Evolutionary conservation across 495 filamentous ascomycete species (phyloP).

Genomic region (Corynascus novoguineensis): DNA sequence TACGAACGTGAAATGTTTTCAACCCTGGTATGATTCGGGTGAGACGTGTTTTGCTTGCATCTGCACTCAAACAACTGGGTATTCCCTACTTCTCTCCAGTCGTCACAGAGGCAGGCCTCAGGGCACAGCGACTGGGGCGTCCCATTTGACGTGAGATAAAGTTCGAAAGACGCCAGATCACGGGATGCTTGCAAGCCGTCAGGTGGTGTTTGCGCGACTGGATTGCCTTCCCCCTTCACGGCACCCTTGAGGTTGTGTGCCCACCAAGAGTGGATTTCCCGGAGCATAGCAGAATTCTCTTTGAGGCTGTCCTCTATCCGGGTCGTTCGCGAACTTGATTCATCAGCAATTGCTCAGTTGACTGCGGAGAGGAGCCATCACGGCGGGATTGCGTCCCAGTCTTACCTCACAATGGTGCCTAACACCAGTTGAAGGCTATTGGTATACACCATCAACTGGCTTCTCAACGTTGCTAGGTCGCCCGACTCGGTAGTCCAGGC

Average conservation of each 20-base stretch:
- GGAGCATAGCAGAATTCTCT: background rate
- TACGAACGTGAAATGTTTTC: slow-evolving; percentile 1
- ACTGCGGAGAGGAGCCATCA: background rate
- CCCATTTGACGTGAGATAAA: background rate
- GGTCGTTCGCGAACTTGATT: slow-evolving; percentile 6
- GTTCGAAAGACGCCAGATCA: background rate
- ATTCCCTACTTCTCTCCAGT: background rate
- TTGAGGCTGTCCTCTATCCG: slow-evolving; percentile 5
- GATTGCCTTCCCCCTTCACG: background rate
- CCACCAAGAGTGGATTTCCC: slow-evolving; percentile 12
- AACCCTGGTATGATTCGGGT: background rate
- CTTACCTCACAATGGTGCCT: slow-evolving; percentile 16
- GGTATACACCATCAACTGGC: slow-evolving; percentile 17
- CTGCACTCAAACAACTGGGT: slow-evolving; percentile 1
- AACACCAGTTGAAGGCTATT: slow-evolving; percentile 17
- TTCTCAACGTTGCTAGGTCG: slow-evolving; percentile 16
- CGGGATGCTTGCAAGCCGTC: background rate
- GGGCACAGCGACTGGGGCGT: background rate
- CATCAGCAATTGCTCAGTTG: background rate
- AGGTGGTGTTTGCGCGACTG: background rate
- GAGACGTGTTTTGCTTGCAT: background rate
- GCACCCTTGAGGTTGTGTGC: slow-evolving; percentile 3
- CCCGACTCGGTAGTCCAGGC: slow-evolving; percentile 19
- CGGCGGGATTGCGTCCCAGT: background rate
- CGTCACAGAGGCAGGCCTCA: background rate